Conservation (phyloP, 768 basidiomycete species). For the Lactarius evosmus region DNA sequence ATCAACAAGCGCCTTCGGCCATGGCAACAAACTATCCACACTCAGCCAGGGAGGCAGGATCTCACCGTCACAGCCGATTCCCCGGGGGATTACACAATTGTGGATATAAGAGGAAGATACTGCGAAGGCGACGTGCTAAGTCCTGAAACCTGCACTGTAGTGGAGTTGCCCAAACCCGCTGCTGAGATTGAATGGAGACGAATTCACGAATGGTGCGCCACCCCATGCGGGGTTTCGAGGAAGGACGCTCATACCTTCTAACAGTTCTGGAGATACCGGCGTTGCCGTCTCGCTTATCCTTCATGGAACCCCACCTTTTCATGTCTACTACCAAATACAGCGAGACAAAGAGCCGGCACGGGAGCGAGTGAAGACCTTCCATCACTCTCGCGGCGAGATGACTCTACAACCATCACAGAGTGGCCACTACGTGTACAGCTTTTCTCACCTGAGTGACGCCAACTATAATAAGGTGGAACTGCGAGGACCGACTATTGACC, state of each 20-base stretch:
- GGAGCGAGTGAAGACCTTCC: constrained; percentile 57
- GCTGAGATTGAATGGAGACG: constrained; percentile 87
- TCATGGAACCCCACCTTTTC: constrained; percentile 87
- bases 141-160: constrained; percentile 74
- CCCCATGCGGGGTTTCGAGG: not conserved
- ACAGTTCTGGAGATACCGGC: constrained; percentile 86
- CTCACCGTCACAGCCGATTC: constrained; percentile 49
- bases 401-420: constrained; percentile 84
- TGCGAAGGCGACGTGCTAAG: constrained; percentile 83
- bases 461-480: constrained; percentile 79
- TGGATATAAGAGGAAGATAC: constrained; percentile 68
- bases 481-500: constrained; percentile 74
- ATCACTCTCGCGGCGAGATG: constrained; percentile 73
- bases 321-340: constrained; percentile 72
- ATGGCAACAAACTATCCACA: constrained; percentile 62
- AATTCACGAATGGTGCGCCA: constrained; percentile 80
- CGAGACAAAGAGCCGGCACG: constrained; percentile 62
- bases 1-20: constrained; percentile 46
- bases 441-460: constrained; percentile 73
- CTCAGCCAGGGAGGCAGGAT: constrained; percentile 44
- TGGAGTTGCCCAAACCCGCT: constrained; percentile 70
- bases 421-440: constrained; percentile 84
- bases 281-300: constrained; percentile 84
- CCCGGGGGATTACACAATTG: constrained; percentile 77
- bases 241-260: constrained; percentile 5